Evolutionary conservation across 345 rosid genomes (phyloP), one percentile per base, ranked within the genome.

Genomic region (Draba incana): DNA sequence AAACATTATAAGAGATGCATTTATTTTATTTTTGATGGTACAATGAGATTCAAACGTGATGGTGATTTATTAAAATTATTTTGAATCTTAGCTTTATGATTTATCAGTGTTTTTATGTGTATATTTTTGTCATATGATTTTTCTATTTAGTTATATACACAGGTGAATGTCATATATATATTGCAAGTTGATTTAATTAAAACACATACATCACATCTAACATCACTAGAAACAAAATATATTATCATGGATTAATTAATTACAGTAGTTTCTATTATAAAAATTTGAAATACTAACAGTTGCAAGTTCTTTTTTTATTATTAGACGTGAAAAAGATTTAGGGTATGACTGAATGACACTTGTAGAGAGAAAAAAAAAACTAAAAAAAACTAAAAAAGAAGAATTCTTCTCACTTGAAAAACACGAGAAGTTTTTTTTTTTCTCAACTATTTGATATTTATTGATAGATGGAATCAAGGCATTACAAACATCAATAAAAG

Each of bases 201-300:
- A 43, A 66, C 10, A 23, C 50, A 15, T 41, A 49, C 59, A 41
- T 60, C 60, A 70, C 45, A 10, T 60, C 53, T 42, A 52, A 60
- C 61, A 60, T 70, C 67, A 70, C 24, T 41, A 38, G 10, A 50
- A 70, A 51, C 60, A 59, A 50, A 58, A 38, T 65, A 69, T 42
- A 65, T 48, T 30, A 59, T 60, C 37, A 69, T 57, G 15, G 56
- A 10, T 14, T 46, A 27, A 45, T 62, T 14, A 49, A 58, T 25
- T 8, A 37, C 30, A 57, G 15, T 46, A 25, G 33, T 38, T 27
- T 15, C 2, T 35, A 49, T 58, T 16, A 45, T 23, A 14, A 38
- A 14, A 38, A 8, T 33, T 64, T 55, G 44, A 55, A 68, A 67
- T 55, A 43, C 8, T 44, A 28, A 28, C 4, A 9, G 51, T 20